A percentile compares a stretch with the other conserved stretches of the same genome.
Conservation (phyloP, 768 basidiomycete species). For the Leccinum imitatum region DNA sequence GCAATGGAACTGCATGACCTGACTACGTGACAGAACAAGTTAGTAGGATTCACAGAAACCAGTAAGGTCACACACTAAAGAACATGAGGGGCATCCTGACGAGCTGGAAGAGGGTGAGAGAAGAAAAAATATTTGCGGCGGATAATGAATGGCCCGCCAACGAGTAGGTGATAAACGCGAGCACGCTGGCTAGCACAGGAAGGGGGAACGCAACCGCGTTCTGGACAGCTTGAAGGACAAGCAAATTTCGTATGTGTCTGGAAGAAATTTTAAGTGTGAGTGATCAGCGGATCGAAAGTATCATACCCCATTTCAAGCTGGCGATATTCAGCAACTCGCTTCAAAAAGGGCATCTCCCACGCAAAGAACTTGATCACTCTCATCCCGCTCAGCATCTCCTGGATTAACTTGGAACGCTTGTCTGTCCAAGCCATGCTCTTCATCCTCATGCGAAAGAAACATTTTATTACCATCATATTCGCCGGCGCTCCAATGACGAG, state of each 20-base stretch:
- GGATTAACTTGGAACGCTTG: too few relatives aligned
- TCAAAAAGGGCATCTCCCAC: conserved; percentile 82
- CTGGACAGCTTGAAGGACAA: conserved; percentile 64
- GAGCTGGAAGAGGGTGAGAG: too few relatives aligned
- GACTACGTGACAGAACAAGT: too few relatives aligned
- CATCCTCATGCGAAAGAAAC: conserved; percentile 50
- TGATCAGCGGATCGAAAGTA: conserved; percentile 2
- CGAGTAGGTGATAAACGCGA: conserved; percentile 76
- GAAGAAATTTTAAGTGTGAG: neutral
- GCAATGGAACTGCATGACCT: too few relatives aligned
- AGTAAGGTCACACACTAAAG: too few relatives aligned
- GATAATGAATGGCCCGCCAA: conserved; percentile 65
- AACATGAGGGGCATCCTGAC: too few relatives aligned
- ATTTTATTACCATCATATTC: conserved; percentile 73
- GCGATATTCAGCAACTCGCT: conserved; percentile 69
- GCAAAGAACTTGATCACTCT: conserved; percentile 92
- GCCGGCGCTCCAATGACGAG: conserved; percentile 74
- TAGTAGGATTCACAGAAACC: too few relatives aligned
- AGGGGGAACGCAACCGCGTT: conserved; percentile 69
- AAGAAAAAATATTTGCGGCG: conserved; percentile 44
- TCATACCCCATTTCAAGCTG: conserved; percentile 64
- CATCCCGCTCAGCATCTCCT: too few relatives aligned
- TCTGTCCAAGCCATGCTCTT: too few relatives aligned
- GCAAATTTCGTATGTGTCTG: conserved; percentile 66
- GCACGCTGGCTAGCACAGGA: conserved; percentile 76